phyloP scores from a whole-genome alignment of 352 stramenopile genomes.

The Globisporangium carolinianum region DNA sequence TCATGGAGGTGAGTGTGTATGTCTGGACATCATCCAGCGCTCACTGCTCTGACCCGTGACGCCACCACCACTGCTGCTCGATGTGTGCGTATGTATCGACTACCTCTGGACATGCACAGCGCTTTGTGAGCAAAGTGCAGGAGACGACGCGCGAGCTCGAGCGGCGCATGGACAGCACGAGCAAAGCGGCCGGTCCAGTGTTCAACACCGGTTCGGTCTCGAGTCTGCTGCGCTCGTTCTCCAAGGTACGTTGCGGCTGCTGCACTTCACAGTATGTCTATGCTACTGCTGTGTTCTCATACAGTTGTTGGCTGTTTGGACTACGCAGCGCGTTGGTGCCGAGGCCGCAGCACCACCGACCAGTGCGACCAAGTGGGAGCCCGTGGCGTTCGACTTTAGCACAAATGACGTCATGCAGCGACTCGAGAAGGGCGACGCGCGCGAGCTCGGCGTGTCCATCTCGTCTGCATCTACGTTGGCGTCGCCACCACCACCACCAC shows the following conservation, averaged over 20 bases:
- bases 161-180: slow-evolving; percentile 47
- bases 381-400: slow-evolving; percentile 52
- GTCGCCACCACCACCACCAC: not conserved
- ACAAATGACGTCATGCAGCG: slow-evolving; percentile 40
- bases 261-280: not conserved
- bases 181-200: slow-evolving; percentile 41
- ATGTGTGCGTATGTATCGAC: no score
- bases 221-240: slow-evolving; percentile 57
- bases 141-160: slow-evolving; percentile 56
- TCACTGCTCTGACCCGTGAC: not conserved
- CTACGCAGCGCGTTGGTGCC: slow-evolving; percentile 26
- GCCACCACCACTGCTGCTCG: no score
- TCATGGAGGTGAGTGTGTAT: slow-evolving; percentile 49
- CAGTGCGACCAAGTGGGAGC: slow-evolving; percentile 40
- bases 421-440: slow-evolving; percentile 46
- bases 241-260: slow-evolving; percentile 34
- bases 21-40: not conserved
- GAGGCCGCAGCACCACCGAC: slow-evolving; percentile 8
- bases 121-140: slow-evolving; percentile 52
- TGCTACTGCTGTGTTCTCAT: slow-evolving; percentile 3
- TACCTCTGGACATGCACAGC: slow-evolving; percentile 16
- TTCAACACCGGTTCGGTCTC: slow-evolving; percentile 53
- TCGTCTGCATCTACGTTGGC: slow-evolving; percentile 11
- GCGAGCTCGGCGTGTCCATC: slow-evolving; percentile 57
- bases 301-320: not conserved